These are phyloP conservation scores for Rhizopogon vesiculosus DNA, from an alignment of 768 basidiomycete genomes.

Conservation along the genomic window DNA sequence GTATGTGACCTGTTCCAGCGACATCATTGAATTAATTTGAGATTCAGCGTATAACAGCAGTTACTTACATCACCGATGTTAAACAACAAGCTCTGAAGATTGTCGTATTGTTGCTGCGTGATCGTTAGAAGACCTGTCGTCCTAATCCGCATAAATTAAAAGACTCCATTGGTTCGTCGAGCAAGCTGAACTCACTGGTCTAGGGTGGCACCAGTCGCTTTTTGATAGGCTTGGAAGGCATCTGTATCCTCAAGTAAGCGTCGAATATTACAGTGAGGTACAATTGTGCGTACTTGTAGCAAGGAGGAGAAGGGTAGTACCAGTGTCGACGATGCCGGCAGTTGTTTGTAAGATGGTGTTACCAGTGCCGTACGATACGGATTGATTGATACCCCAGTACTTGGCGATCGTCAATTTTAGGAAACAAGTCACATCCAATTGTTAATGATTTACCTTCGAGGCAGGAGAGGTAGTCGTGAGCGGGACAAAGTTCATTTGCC, in stretches of 20 bases:
- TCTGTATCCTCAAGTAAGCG: constrained; percentile 27
- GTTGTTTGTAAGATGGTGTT: constrained; percentile 27
- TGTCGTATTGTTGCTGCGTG: constrained; percentile 13
- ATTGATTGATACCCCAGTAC: constrained; percentile 40
- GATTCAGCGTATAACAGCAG: neutral
- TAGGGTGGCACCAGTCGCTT: constrained; percentile 45
- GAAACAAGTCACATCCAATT: neutral
- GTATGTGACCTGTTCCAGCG: constrained; percentile 36
- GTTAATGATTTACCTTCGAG: constrained; percentile 9
- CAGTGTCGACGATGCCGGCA: constrained; percentile 42
- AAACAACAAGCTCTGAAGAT: constrained; percentile 17
- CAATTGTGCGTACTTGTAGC: constrained; percentile 28
- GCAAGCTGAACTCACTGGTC: constrained; percentile 36
- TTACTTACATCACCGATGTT: constrained; percentile 18
- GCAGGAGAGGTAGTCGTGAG: constrained; percentile 40
- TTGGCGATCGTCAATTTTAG: neutral
- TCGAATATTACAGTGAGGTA: neutral
- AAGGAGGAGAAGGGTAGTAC: constrained; percentile 45
- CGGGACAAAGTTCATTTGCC: constrained; percentile 27
- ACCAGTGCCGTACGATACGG: constrained; percentile 26
- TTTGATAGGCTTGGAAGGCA: constrained; percentile 51
- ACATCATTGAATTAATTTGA: neutral
- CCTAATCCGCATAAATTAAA: neutral
- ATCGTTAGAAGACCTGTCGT: constrained; percentile 17
- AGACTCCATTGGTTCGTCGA: neutral